Conservation (phyloP, 768 basidiomycete genomes). For the Udeniomyces megalosporus region DNA sequence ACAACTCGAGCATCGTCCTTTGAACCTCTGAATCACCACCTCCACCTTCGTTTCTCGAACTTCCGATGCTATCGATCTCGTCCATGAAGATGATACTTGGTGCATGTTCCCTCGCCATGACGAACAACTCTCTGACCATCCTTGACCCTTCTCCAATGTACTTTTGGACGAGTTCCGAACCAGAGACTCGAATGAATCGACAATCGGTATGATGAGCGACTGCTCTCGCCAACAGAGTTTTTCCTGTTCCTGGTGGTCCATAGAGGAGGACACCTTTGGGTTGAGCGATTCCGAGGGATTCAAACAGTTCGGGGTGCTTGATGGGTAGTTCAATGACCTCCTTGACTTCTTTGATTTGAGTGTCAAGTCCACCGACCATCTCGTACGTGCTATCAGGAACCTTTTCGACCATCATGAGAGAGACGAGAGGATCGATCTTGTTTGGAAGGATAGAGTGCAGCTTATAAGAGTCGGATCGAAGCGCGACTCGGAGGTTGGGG, state of each 20-base stretch:
- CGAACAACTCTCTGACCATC: constrained; percentile 95
- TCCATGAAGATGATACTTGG: constrained; percentile 99
- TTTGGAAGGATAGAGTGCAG: constrained; percentile 93
- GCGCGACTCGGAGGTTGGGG: constrained; percentile 76
- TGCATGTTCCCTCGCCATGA: constrained; percentile 94
- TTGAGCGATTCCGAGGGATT: constrained; percentile 87
- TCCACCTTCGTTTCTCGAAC: constrained; percentile 50
- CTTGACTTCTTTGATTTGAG: constrained; percentile 96
- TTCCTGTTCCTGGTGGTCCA: constrained; percentile 90
- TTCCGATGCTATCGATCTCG: constrained; percentile 95
- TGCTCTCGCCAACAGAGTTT: constrained; percentile 84
- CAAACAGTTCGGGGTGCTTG: constrained; percentile 93
- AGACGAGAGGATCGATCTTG: constrained; percentile 95
- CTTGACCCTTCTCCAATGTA: constrained; percentile 93
- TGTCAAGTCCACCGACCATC: constrained; percentile 97
- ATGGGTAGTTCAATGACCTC: constrained; percentile 97
- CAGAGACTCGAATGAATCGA: constrained; percentile 89
- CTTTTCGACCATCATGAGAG: constrained; percentile 99
- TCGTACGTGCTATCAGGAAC: constrained; percentile 98
- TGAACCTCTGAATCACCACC: constrained; percentile 77
- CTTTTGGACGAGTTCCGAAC: constrained; percentile 89
- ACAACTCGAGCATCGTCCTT: constrained; percentile 72
- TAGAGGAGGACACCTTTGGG: constrained; percentile 93
- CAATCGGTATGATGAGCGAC: constrained; percentile 97
- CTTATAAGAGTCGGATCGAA: constrained; percentile 89